Conservation (phyloP, 768 basidiomycete genomes). For the Lactarius sp. region DNA sequence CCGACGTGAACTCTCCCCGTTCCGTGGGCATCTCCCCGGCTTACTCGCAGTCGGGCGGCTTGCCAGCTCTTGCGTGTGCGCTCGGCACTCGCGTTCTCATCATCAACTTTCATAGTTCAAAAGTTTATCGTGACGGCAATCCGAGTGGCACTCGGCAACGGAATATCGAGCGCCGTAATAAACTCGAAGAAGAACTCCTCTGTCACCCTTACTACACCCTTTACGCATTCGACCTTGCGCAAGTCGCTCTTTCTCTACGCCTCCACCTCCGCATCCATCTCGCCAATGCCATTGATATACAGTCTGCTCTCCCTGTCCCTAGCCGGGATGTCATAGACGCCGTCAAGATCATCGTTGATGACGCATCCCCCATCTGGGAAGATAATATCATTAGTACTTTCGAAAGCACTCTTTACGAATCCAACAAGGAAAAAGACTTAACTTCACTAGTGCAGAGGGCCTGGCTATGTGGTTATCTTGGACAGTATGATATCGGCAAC, state of each 20-base stretch:
- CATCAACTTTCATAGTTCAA: conserved; percentile 25
- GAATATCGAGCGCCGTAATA: conserved; percentile 26
- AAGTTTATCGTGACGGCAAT: neutral
- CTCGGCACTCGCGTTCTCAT: conserved; percentile 31
- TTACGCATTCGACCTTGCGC: conserved; percentile 52
- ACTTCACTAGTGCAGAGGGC: conserved; percentile 28
- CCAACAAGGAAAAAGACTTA: conserved; percentile 18
- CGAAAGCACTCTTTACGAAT: conserved; percentile 19
- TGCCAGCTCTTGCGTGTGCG: conserved; percentile 46
- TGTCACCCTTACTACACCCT: conserved; percentile 42
- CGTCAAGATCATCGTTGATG: conserved; percentile 34
- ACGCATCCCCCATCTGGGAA: conserved; percentile 18
- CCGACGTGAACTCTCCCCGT: conserved; percentile 25
- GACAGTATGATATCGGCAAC: conserved; percentile 33
- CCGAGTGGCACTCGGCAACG: conserved; percentile 7
- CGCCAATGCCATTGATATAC: conserved; percentile 51
- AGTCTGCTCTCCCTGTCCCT: conserved; percentile 40
- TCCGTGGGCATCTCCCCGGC: conserved; percentile 49
- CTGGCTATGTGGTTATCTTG: conserved; percentile 36
- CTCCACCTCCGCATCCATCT: conserved; percentile 41
- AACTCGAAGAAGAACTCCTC: conserved; percentile 41
- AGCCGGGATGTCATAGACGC: conserved; percentile 40
- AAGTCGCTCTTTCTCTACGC: conserved; percentile 46
- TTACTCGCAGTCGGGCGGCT: conserved; percentile 39
- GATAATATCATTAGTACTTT: conserved; percentile 29